Evolutionary conservation across 257 asterid species (phyloP).

Genomic region (Rauvolfia tetraphylla): DNA sequence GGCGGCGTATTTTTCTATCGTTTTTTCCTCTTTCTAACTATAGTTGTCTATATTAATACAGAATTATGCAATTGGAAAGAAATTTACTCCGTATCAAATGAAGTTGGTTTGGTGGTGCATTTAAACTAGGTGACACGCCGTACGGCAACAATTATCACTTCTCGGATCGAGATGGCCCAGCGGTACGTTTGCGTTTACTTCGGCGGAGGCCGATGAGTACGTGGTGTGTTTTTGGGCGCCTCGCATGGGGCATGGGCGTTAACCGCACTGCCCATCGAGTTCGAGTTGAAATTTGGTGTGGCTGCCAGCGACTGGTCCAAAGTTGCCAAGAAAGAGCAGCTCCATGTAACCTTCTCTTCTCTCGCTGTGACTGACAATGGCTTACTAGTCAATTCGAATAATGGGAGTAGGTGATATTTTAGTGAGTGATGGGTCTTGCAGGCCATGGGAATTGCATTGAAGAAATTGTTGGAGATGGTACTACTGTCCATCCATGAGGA

Average conservation of each 20-base stretch:
- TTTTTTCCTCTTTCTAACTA: no score
- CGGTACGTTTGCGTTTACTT: constrained; percentile 26
- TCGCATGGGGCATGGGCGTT: constrained; percentile 19
- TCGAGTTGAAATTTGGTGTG: constrained; percentile 24
- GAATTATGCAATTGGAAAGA: no score
- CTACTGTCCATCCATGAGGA: constrained; percentile 28
- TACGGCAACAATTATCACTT: constrained; percentile 16
- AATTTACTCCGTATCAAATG: no score
- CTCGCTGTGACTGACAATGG: no score
- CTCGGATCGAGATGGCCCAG: constrained; percentile 10
- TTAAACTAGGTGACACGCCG: constrained; percentile 20
- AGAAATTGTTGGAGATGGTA: constrained; percentile 21
- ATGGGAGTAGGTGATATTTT: no score
- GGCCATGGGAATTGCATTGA: constrained; percentile 32
- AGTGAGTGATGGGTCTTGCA: neutral
- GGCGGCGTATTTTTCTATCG: no score
- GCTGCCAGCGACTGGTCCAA: constrained; percentile 24
- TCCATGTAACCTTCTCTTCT: constrained; percentile 6
- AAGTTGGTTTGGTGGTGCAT: no score
- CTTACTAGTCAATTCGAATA: no score
- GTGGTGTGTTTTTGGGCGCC: constrained; percentile 24
- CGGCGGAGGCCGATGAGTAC: constrained; percentile 24
- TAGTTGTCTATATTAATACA: no score
- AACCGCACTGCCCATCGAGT: constrained; percentile 21
- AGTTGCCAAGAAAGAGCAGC: constrained; percentile 23